Conservation (phyloP, 768 basidiomycete species). For the Cystoderma amianthinum region DNA sequence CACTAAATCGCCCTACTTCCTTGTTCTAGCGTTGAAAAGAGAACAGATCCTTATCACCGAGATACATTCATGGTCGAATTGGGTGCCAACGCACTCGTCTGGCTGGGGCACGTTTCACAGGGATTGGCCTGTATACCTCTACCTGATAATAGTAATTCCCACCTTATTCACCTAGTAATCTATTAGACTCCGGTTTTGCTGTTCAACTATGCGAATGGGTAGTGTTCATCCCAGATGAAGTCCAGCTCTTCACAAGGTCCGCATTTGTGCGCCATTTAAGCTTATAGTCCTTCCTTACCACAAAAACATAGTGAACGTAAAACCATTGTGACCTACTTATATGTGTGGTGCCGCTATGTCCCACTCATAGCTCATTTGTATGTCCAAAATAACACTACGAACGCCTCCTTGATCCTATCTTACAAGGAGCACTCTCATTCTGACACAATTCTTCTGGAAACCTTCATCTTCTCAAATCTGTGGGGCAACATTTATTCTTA, state of each 20-base stretch:
- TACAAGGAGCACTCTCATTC: constrained; percentile 7
- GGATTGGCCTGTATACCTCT: no score
- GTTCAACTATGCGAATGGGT: constrained; percentile 12
- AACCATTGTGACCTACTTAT: constrained; percentile 9
- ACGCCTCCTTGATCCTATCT: background rate
- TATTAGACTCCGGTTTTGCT: no score
- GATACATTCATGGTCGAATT: no score
- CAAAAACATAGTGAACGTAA: background rate
- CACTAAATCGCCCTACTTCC: no score
- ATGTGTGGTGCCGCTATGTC: constrained; percentile 11
- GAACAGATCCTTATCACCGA: no score
- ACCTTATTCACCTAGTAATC: no score
- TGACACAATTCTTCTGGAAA: constrained; percentile 3
- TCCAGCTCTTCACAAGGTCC: constrained; percentile 15
- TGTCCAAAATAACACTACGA: background rate
- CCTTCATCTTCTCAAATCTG: background rate
- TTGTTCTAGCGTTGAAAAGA: no score
- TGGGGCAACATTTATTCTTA: constrained; percentile 6
- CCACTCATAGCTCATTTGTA: constrained; percentile 12
- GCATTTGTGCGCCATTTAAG: background rate
- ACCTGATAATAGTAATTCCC: no score
- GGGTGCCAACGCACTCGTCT: no score
- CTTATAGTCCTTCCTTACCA: background rate
- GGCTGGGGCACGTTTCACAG: no score
- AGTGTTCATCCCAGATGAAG: constrained; percentile 10